These are phyloP conservation scores for Clavariopsis aquatica DNA, from an alignment of 495 filamentous ascomycete genomes.

Conservation along the genomic window DNA sequence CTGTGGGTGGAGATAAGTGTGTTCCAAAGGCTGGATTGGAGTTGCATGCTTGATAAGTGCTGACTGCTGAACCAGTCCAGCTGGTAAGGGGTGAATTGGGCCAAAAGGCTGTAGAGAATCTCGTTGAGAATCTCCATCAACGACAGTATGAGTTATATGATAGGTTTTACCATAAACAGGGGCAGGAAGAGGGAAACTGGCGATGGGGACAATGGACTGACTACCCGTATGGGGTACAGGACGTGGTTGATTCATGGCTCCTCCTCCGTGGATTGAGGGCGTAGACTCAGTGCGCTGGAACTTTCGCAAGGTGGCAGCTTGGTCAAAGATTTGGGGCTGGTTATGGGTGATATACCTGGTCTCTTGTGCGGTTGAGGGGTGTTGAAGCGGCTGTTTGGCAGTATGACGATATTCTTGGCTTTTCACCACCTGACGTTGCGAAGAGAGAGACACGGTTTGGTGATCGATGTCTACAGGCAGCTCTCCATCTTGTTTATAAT, in stretches of 20 bases:
- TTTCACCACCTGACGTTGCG: not conserved
- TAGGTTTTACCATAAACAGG: not conserved
- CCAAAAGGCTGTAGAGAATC: not conserved
- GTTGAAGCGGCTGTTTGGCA: not conserved
- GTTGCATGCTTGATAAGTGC: not conserved
- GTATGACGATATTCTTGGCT: not conserved
- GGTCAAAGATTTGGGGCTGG: not conserved
- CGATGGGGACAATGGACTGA: not conserved
- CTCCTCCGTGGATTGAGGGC: too few species aligned
- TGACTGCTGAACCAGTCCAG: not conserved
- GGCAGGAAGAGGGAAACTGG: not conserved
- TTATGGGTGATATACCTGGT: not conserved
- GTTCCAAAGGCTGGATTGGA: not conserved
- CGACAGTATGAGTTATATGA: not conserved
- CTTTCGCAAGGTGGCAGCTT: constrained; percentile 1
- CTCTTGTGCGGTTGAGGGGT: not conserved
- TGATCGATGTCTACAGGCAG: not conserved
- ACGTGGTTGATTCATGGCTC: too few species aligned
- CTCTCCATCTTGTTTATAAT: constrained; percentile 8
- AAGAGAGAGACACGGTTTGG: constrained; percentile 14
- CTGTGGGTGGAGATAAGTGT: not conserved
- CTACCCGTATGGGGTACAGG: too few species aligned
- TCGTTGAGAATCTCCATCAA: not conserved
- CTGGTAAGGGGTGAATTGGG: not conserved
- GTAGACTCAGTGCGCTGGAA: not conserved